phyloP scores from a whole-genome alignment of 1,284 basidiomycete species.

The Malassezia sp. region DNA sequence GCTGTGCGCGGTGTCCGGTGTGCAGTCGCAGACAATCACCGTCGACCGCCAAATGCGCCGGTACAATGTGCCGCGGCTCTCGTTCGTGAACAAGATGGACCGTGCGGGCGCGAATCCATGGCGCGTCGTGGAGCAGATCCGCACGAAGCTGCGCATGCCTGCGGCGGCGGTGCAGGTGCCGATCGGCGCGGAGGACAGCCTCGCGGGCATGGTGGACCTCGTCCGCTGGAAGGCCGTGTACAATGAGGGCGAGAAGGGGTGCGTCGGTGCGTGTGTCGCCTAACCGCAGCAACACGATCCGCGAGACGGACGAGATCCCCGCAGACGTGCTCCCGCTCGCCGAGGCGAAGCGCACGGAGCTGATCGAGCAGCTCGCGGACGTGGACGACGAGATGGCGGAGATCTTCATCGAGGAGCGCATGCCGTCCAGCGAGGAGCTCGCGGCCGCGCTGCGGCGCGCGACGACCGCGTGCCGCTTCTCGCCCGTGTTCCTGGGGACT shows the following conservation, averaged over 20 bases:
- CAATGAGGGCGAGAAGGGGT: slow-evolving; percentile 90
- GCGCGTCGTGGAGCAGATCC: slow-evolving; percentile 84
- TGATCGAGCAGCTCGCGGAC: slow-evolving; percentile 89
- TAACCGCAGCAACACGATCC: slow-evolving; percentile 61
- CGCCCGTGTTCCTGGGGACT: slow-evolving; percentile 91
- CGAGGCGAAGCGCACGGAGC: slow-evolving; percentile 54
- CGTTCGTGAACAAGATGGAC: slow-evolving; percentile 99
- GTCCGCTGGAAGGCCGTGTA: slow-evolving; percentile 90
- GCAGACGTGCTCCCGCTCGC: slow-evolving; percentile 52
- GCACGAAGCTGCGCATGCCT: slow-evolving; percentile 77
- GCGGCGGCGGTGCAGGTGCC: slow-evolving; percentile 95
- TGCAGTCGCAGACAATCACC: slow-evolving; percentile 96
- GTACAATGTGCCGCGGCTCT: slow-evolving; percentile 83
- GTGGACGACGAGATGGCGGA: slow-evolving; percentile 91
- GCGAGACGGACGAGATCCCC: slow-evolving; percentile 83
- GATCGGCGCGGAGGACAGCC: slow-evolving; percentile 79
- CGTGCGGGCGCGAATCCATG: slow-evolving; percentile 93
- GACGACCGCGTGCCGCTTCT: slow-evolving; percentile 78
- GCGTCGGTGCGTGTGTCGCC: too few species aligned
- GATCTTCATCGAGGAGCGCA: slow-evolving; percentile 63
- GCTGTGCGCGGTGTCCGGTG: slow-evolving; percentile 89
- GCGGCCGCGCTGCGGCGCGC: slow-evolving; percentile 73
- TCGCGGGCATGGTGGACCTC: slow-evolving; percentile 82
- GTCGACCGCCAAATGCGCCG: slow-evolving; percentile 97
- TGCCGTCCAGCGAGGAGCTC: slow-evolving; percentile 55